These are phyloP conservation scores for Blastocystis sp. DNA, from an alignment of 352 stramenopile genomes.

Conservation along the genomic window DNA sequence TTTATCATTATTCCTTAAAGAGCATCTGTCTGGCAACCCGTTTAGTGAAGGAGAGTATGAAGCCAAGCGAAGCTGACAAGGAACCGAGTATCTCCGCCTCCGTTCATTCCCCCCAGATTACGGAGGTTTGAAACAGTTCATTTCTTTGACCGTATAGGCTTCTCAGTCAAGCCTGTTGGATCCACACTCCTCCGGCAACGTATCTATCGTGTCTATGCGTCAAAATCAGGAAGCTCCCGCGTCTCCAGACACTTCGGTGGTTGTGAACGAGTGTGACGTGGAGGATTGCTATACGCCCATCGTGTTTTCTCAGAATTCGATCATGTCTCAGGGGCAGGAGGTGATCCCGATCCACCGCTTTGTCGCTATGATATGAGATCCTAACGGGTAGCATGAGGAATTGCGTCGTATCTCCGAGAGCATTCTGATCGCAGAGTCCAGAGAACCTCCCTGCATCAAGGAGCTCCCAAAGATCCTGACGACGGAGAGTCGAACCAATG, in stretches of 20 bases:
- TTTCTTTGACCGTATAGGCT: neutral
- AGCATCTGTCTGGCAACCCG: too few relatives aligned
- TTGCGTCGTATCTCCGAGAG: neutral
- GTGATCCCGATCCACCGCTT: constrained; percentile 1
- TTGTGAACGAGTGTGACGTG: neutral
- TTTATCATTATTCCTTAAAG: too few relatives aligned
- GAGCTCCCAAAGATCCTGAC: neutral
- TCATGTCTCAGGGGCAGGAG: constrained; percentile 3
- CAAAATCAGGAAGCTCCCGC: neutral
- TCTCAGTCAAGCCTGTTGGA: neutral
- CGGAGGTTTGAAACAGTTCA: too few relatives aligned
- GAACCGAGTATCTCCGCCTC: too few relatives aligned
- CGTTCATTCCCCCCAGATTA: too few relatives aligned
- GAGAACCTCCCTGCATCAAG: neutral
- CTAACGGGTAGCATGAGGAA: neutral
- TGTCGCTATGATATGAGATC: neutral
- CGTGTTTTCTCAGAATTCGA: neutral
- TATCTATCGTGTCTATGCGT: neutral
- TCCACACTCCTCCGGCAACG: neutral
- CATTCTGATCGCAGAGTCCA: neutral
- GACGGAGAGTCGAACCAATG: constrained; percentile 12
- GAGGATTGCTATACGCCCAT: constrained; percentile 1
- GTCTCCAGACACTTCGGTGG: neutral
- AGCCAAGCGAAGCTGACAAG: too few relatives aligned
- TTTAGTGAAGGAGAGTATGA: too few relatives aligned